A percentile compares a stretch with the other conserved stretches of the same genome.
Conservation (phyloP, 441 rosid genomes). For the Erodium chrysanthum region DNA sequence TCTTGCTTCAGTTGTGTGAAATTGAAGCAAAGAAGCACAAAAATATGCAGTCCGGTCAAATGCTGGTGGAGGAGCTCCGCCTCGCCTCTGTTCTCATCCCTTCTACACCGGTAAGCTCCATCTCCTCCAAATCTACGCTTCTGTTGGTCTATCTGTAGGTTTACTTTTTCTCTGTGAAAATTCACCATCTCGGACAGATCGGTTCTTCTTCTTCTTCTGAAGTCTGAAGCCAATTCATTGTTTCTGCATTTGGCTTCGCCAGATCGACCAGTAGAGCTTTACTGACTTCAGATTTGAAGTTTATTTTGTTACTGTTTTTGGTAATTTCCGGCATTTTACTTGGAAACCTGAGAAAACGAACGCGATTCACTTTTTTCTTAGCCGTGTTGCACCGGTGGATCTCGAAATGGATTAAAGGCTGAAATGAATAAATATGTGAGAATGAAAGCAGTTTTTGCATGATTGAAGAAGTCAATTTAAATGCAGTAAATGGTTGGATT, state of each 20-base stretch:
- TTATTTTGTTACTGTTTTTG: background rate
- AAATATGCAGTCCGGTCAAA: slow-evolving; percentile 2
- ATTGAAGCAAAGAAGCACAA: background rate
- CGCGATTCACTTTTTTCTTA: background rate
- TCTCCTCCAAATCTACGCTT: background rate
- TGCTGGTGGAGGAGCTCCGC: slow-evolving; percentile 4
- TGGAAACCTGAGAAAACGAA: background rate
- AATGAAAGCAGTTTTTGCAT: background rate
- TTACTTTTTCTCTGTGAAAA: background rate
- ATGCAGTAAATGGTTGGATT: background rate
- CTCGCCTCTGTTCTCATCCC: slow-evolving; percentile 2
- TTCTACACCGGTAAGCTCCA: background rate
- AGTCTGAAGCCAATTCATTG: background rate
- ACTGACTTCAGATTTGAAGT: background rate
- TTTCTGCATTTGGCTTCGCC: background rate
- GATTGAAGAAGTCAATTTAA: background rate
- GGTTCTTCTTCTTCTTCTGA: background rate
- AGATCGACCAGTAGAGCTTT: background rate
- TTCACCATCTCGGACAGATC: background rate
- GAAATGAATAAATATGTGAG: background rate
- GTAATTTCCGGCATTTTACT: background rate
- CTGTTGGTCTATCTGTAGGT: background rate
- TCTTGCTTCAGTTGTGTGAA: background rate
- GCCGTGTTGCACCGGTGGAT: background rate
- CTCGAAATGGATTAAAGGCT: background rate